phyloP scores from a whole-genome alignment of 805 yeast genomes.

The Candida schatavii region DNA sequence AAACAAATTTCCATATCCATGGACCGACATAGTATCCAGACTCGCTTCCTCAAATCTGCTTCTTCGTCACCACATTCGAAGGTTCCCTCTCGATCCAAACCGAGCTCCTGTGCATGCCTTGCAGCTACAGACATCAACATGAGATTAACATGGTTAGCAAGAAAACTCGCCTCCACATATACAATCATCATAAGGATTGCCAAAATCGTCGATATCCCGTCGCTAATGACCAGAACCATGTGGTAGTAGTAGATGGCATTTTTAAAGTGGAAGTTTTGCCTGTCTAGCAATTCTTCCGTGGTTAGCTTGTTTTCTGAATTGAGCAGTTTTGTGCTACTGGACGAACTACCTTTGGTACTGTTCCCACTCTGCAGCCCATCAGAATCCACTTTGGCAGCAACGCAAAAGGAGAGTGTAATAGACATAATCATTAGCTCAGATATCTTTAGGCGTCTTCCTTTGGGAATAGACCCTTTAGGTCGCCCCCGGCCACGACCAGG shows the following conservation, averaged over 20 bases:
- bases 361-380: not conserved
- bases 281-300: not conserved
- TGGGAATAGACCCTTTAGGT: not conserved
- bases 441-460: constrained; percentile 14
- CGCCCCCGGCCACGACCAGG: too few species aligned
- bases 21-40: constrained; percentile 54
- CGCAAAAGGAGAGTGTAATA: constrained; percentile 22
- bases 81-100: constrained; percentile 51
- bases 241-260: constrained; percentile 16
- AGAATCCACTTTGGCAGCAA: constrained; percentile 20
- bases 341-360: not conserved
- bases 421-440: constrained; percentile 37
- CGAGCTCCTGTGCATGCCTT: constrained; percentile 55
- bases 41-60: constrained; percentile 28
- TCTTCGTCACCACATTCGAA: constrained; percentile 36
- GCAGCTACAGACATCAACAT: constrained; percentile 45
- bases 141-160: constrained; percentile 39
- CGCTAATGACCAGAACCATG: constrained; percentile 21
- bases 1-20: constrained; percentile 45
- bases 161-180: constrained; percentile 28
- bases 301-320: not conserved
- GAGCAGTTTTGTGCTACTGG: not conserved
- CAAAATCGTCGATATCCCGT: constrained; percentile 20
- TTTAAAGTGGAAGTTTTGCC: constrained; percentile 3
- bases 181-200: constrained; percentile 19